Base-by-base conservation (phyloP, 805 yeast genomes). In the Pichia deserticola region DNA sequence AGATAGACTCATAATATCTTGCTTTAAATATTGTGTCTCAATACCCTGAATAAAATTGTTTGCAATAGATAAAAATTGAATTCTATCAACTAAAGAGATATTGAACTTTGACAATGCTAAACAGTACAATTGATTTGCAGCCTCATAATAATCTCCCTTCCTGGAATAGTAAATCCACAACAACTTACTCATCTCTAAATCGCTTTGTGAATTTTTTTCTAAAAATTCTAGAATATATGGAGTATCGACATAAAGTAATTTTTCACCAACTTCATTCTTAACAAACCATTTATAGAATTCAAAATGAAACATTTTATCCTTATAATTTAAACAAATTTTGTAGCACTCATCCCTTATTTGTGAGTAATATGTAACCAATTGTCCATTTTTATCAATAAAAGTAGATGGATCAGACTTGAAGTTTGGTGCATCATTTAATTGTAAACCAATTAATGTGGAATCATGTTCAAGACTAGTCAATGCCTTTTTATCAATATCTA, bases 201-300 rank as follows among this genome's bases (percentile, higher is more conserved):
- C 83, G 44, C 77, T 76, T 33, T 72, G 65, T 0, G 92, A 72
- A 50, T 77, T 79, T 59, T 82, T 86, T 57, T 82, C 81, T 61
- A 93, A 75, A 58, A 86, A 93, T 30, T 84, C 81, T 52, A 88
- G 72, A 37, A 93, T 79, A 60, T 73, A 92, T 11, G 90, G 86
- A 0, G 97, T 88, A 48, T 87, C 86, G 50, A 92, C 76, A 43
- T 84, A 87, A 51, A 92, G 72, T 41, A 93, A 70, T 53, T 86
- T 79, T 49, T 85, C 93, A 53, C 87, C 83, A 32, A 81, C 77
- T 5, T 88, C 90, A 60, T 86, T 87, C 41, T 74, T 68, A 35
- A 89, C 83, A 57, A 89, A 82, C 97, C 98, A 93, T 63, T 88
- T 92, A 65, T 93, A 93, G 55, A 93, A 78, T 55, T 87, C 86